Conservation (phyloP, 148 eudicot genomes). For the Chenopodium berlandieri region DNA sequence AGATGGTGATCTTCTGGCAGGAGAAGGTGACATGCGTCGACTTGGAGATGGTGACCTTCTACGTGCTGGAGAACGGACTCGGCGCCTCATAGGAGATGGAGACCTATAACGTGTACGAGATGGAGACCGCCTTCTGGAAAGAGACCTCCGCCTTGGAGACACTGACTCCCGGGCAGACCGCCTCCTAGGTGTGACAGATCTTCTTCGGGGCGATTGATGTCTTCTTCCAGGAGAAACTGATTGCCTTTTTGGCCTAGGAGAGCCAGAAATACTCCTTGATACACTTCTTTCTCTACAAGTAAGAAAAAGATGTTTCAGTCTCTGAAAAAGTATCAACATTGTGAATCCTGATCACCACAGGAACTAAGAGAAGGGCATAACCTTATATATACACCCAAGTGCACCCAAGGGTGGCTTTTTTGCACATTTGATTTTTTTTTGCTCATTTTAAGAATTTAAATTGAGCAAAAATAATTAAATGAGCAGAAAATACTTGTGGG, state of each 20-base stretch:
- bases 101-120: constrained; percentile 42
- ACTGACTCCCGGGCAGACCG: constrained; percentile 39
- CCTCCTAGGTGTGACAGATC: constrained; percentile 58
- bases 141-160: constrained; percentile 38
- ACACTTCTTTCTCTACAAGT: constrained; percentile 46
- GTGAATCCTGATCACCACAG: background rate
- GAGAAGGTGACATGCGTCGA: constrained; percentile 29
- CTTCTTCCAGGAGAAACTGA: constrained; percentile 58
- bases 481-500: too few relatives aligned
- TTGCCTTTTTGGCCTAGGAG: constrained; percentile 51
- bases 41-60: constrained; percentile 38
- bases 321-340: background rate
- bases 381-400: too few relatives aligned
- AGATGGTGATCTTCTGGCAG: constrained; percentile 35
- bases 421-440: too few relatives aligned
- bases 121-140: constrained; percentile 40
- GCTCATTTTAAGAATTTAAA: too few relatives aligned
- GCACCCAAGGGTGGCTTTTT: too few relatives aligned
- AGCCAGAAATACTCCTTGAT: constrained; percentile 61
- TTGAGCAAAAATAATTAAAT: too few relatives aligned
- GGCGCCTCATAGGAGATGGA: constrained; percentile 39
- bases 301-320: constrained; percentile 4
- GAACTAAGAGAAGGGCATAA: background rate
- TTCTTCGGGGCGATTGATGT: constrained; percentile 40
- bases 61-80: constrained; percentile 36